phyloP scores from a whole-genome alignment of 495 filamentous ascomycete genomes.

The Evernia prunastri region DNA sequence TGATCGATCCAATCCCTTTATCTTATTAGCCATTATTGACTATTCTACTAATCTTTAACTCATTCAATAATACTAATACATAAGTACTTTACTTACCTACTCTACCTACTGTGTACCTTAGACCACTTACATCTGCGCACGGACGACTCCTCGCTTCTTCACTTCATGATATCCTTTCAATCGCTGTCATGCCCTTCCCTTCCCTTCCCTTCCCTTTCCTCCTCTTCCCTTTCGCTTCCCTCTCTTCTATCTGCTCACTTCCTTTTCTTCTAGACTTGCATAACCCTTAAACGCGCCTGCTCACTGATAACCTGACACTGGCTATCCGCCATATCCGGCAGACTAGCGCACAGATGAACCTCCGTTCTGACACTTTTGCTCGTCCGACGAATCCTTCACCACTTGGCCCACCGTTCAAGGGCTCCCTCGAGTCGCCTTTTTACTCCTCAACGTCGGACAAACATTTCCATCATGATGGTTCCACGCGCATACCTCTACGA shows the following conservation, averaged over 20 bases:
- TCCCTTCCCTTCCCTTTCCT: not conserved
- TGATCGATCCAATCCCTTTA: no score
- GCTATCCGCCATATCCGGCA: not conserved
- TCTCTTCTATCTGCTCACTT: not conserved
- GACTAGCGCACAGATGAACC: not conserved
- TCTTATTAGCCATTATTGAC: no score
- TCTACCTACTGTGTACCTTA: no score
- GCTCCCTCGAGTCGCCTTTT: not conserved
- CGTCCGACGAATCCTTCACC: not conserved
- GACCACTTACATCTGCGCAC: not conserved
- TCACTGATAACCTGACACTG: not conserved
- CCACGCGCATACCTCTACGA: slow-evolving; percentile 23
- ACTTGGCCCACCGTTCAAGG: not conserved
- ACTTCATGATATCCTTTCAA: not conserved
- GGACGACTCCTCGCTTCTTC: slow-evolving; percentile 6
- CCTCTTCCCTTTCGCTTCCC: not conserved
- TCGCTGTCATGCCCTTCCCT: not conserved
- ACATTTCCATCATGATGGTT: slow-evolving; percentile 24
- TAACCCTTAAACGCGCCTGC: not conserved
- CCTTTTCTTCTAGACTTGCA: not conserved
- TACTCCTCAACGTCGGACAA: not conserved
- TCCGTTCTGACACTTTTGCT: not conserved
- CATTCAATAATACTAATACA: not conserved
- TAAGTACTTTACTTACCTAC: not conserved
- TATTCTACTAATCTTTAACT: no score